Percentiles rank a stretch among this genome's conserved stretches.
phyloP scores from a whole-genome alignment of 495 filamentous ascomycete genomes.

The Xylaria cubensis region DNA sequence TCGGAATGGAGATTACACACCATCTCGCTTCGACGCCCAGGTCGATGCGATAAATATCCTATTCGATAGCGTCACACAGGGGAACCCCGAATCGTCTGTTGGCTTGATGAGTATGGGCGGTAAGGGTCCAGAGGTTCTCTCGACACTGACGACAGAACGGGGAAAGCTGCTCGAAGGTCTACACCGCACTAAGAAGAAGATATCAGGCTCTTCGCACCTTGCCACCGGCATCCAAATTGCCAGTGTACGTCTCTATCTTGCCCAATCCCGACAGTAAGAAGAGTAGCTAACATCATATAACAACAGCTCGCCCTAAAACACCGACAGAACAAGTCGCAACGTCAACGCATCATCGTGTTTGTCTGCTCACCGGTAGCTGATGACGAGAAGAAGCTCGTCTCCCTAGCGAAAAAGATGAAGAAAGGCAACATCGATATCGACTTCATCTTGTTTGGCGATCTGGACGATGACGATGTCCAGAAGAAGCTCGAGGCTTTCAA shows the following conservation, averaged over 20 bases:
- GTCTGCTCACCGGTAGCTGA: slow-evolving; percentile 91
- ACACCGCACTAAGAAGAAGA: slow-evolving; percentile 96
- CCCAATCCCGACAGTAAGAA: neutral
- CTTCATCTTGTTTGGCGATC: slow-evolving; percentile 91
- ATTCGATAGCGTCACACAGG: slow-evolving; percentile 91
- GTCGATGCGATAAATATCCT: slow-evolving; percentile 92
- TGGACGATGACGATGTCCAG: slow-evolving; percentile 86
- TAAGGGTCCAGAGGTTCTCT: slow-evolving; percentile 93
- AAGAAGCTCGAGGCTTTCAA: slow-evolving; percentile 90
- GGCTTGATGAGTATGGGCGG: slow-evolving; percentile 99
- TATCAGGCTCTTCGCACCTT: slow-evolving; percentile 83
- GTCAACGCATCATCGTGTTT: slow-evolving; percentile 94
- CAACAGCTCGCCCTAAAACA: slow-evolving; percentile 93
- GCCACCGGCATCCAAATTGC: slow-evolving; percentile 94
- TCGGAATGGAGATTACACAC: slow-evolving; percentile 95
- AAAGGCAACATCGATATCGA: slow-evolving; percentile 92
- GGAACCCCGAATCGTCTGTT: slow-evolving; percentile 94
- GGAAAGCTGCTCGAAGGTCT: slow-evolving; percentile 94
- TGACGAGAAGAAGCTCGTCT: slow-evolving; percentile 84
- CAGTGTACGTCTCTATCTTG: slow-evolving; percentile 65
- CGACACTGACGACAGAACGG: slow-evolving; percentile 92
- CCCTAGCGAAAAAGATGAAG: slow-evolving; percentile 97
- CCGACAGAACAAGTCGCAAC: slow-evolving; percentile 93
- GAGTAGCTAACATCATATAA: slow-evolving; percentile 29
- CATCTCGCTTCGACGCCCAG: slow-evolving; percentile 94